Evolutionary conservation across 2,329 filamentous ascomycete species (phyloP).

Genomic region (Curvularia verruculosa): DNA sequence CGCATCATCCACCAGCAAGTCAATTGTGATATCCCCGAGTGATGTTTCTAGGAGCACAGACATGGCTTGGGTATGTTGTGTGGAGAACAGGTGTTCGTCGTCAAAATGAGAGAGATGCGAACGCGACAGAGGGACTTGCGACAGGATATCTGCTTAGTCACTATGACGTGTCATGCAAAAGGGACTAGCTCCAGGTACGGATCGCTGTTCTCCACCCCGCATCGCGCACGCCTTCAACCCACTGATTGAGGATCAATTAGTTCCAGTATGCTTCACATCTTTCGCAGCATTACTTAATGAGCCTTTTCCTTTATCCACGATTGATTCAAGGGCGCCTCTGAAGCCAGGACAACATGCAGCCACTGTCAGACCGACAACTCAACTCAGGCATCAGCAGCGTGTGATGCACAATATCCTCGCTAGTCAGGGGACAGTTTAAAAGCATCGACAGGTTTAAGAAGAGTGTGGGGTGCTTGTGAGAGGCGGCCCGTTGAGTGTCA

Average conservation of each 20-base stretch:
- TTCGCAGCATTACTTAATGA: not conserved
- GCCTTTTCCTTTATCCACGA: not conserved
- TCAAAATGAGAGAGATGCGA: slow-evolving; percentile 21
- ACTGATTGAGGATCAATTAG: slow-evolving; percentile 16
- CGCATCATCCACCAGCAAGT: slow-evolving; percentile 85
- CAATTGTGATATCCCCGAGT: slow-evolving; percentile 91
- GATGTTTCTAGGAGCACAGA: slow-evolving; percentile 94
- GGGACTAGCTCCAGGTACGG: slow-evolving; percentile 14
- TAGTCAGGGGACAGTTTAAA: slow-evolving; percentile 4
- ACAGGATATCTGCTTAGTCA: slow-evolving; percentile 26
- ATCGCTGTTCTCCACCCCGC: slow-evolving; percentile 10
- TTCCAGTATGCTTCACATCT: slow-evolving; percentile 8
- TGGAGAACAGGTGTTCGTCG: slow-evolving; percentile 25
- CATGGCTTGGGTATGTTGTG: slow-evolving; percentile 61
- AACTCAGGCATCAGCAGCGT: not conserved
- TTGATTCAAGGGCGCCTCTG: not conserved
- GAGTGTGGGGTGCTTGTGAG: slow-evolving; percentile 13
- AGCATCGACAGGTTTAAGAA: slow-evolving; percentile 6
- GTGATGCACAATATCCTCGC: slow-evolving; percentile 1
- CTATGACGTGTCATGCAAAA: slow-evolving; percentile 16
- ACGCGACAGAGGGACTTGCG: slow-evolving; percentile 9
- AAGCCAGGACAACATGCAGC: slow-evolving; percentile 1
- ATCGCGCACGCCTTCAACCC: slow-evolving; percentile 15
- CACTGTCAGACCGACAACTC: slow-evolving; percentile 5
- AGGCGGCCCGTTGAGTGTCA: slow-evolving; percentile 20